Conservation (phyloP, 148 eudicot genomes). For the Cornus suecica region DNA sequence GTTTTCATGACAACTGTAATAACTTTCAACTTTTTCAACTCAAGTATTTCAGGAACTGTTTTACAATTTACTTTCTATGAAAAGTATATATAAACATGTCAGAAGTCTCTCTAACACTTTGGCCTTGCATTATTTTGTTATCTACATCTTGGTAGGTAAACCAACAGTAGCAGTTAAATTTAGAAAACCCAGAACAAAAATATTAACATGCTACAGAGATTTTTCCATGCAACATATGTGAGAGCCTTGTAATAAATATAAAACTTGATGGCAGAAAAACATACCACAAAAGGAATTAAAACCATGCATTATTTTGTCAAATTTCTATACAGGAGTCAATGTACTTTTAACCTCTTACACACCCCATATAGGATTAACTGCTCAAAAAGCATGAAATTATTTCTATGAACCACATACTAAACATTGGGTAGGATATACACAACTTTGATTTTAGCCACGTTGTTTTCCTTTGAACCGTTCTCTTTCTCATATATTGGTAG, state of each 20-base stretch:
- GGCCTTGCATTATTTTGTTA: background rate
- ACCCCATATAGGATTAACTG: too few species aligned
- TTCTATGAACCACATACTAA: background rate
- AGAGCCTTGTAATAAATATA: too few species aligned
- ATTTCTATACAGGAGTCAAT: too few species aligned
- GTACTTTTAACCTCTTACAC: too few species aligned
- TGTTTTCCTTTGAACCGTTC: slow-evolving; percentile 66
- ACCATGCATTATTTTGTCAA: too few species aligned
- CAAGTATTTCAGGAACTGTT: background rate
- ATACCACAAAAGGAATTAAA: too few species aligned
- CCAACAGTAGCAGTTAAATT: background rate
- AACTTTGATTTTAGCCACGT: slow-evolving; percentile 96
- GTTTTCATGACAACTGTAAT: background rate
- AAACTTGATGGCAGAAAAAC: too few species aligned
- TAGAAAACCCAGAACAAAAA: background rate
- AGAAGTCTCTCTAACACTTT: too few species aligned
- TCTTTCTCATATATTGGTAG: slow-evolving; percentile 55
- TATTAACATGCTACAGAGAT: too few species aligned
- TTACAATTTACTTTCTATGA: too few species aligned
- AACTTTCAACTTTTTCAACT: background rate
- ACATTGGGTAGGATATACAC: slow-evolving; percentile 6
- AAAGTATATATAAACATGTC: background rate
- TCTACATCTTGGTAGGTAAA: background rate
- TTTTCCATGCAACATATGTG: background rate
- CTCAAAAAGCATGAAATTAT: background rate